Base-by-base conservation (phyloP, 148 eudicot genomes). In the Camellia japonica region DNA sequence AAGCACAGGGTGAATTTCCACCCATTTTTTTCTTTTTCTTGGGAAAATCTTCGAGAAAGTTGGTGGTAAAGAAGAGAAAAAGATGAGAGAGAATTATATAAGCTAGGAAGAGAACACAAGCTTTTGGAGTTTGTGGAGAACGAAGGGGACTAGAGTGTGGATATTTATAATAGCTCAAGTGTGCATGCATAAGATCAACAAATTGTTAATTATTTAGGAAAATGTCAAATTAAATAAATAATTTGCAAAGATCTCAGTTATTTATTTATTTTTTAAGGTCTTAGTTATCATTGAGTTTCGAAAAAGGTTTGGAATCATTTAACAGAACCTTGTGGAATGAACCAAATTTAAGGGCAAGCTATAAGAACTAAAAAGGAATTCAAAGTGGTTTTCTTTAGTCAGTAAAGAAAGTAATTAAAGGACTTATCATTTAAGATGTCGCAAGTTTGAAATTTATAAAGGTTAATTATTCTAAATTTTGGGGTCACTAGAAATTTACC, bases 1-100 rank as follows among this genome's bases (percentile, higher is more conserved):
- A 82, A 63, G 84, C 84, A 65, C 84, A 82, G 60, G 84, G 84
- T 10, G 80, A 78, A 38, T 18, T 67, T 66, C 72, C 80, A 67
- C 51, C 80, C 73, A 67, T 78, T 38, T 51, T 14, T 23, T 23
- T 23, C 30, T 23, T 23, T 11, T 52, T 52, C 66, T 46, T 9
- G 6, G 63, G 6, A 20, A 23, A 54, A 30, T 19, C 8, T 68
- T 54, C 2, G 18, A 30, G 59, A 6, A 18, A n/a, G 73, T 8
- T 68, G 52, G 20, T 10, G 42, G 23, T 18, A 10, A 55, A 18
- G 38, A 0, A 52, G 61, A 56, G 54, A 70, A 49, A 74, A 3
- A n/a, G 56, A 58, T 3, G 23, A 56, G 38, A 63, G 30, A 72
- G n/a, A 42, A 42, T 14, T 10, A 0, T 67, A 20, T 64, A 62